Evolutionary conservation across 768 basidiomycete species (phyloP).

Genomic region (Tylopilus cervinicoccineus): DNA sequence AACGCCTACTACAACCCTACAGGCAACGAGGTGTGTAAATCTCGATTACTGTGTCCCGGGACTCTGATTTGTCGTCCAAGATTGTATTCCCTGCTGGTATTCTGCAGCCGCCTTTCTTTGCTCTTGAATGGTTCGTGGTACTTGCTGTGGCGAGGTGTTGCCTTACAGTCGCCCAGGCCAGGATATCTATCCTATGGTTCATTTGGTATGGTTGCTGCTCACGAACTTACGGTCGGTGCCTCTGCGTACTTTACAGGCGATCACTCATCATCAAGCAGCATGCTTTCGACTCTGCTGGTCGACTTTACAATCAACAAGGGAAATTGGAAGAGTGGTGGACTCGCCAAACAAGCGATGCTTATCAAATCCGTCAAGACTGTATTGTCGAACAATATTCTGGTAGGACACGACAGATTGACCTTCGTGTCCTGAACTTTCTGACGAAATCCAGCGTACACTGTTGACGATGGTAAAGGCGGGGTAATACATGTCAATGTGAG

Average conservation of each 20-base stretch:
- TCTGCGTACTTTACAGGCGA: background rate
- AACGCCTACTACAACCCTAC: constrained; percentile 89
- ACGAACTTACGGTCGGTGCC: constrained; percentile 76
- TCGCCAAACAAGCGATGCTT: constrained; percentile 78
- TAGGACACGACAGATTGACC: constrained; percentile 33
- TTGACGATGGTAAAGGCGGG: constrained; percentile 84
- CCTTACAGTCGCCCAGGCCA: constrained; percentile 54
- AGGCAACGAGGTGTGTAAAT: constrained; percentile 66
- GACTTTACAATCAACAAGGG: constrained; percentile 87
- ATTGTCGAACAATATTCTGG: constrained; percentile 91
- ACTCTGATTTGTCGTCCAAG: constrained; percentile 31
- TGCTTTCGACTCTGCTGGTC: constrained; percentile 86
- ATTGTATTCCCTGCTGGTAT: constrained; percentile 98
- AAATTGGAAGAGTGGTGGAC: constrained; percentile 93
- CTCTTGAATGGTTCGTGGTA: constrained; percentile 57
- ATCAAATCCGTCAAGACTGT: constrained; percentile 79
- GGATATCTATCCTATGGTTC: constrained; percentile 87
- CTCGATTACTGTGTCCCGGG: background rate
- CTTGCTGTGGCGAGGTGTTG: background rate
- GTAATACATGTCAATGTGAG: constrained; percentile 80
- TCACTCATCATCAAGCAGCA: constrained; percentile 44
- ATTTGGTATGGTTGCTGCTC: constrained; percentile 88
- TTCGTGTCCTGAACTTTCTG: background rate
- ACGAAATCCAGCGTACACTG: constrained; percentile 56
- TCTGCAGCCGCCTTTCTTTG: constrained; percentile 89